A percentile compares a stretch with the other conserved stretches of the same genome.
Conservation (phyloP, 2,329 filamentous ascomycete species). For the Venturia oleaginea region DNA sequence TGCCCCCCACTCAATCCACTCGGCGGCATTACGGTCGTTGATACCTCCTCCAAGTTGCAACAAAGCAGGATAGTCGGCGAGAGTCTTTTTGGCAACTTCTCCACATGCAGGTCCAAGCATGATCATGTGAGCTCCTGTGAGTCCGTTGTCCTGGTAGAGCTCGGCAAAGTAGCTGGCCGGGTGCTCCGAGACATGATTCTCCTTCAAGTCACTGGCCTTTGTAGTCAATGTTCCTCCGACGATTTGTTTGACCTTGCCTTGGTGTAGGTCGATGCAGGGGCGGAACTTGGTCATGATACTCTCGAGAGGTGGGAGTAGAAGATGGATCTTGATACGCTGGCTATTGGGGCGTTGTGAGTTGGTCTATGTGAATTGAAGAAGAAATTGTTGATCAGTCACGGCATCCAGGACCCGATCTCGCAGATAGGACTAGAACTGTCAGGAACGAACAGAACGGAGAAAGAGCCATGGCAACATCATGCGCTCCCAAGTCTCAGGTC, state of each 20-base stretch:
- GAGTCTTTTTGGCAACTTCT: constrained; percentile 65
- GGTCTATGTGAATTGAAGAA: neutral
- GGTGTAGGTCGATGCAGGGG: constrained; percentile 94
- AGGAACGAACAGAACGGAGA: neutral
- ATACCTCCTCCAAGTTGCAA: constrained; percentile 95
- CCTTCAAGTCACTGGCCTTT: constrained; percentile 50
- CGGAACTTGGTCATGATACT: constrained; percentile 80
- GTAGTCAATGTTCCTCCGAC: constrained; percentile 75
- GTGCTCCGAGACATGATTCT: constrained; percentile 83
- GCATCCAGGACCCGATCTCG: neutral
- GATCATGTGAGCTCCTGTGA: constrained; percentile 84
- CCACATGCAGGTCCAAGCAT: constrained; percentile 90
- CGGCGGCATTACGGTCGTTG: constrained; percentile 68
- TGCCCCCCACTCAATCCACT: constrained; percentile 82
- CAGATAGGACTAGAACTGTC: neutral
- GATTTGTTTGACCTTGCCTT: constrained; percentile 97
- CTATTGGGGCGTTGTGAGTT: neutral
- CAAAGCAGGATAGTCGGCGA: constrained; percentile 67
- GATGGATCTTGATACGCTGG: neutral
- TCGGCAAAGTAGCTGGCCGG: constrained; percentile 72
- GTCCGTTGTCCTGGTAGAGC: constrained; percentile 66
- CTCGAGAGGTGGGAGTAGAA: neutral
- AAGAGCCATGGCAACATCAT: neutral
- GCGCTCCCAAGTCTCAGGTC: neutral
- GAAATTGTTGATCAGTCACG: neutral